Evolutionary conservation across 75 land plant genomes (phyloP).

Genomic region (Picea glauca): DNA sequence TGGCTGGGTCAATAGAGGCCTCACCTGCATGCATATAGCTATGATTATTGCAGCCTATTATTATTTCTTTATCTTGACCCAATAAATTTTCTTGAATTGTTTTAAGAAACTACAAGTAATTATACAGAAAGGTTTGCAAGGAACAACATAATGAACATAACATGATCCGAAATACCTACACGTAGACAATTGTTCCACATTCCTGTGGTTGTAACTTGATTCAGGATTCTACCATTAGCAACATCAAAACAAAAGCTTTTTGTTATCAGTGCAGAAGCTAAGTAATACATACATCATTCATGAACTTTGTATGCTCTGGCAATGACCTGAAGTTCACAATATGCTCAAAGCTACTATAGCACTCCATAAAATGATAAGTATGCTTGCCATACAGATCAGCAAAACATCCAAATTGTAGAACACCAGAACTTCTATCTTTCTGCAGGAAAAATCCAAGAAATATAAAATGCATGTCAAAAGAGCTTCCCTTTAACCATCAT

Average conservation of each 20-base stretch:
- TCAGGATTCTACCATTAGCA: background rate
- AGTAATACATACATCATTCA: constrained; percentile 27
- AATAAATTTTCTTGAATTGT: constrained; percentile 1
- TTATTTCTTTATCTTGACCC: background rate
- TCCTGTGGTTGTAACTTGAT: background rate
- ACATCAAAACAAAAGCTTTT: background rate
- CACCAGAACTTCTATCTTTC: constrained; percentile 27
- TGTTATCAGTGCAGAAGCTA: background rate
- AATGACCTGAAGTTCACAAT: constrained; percentile 34
- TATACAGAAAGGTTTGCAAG: background rate
- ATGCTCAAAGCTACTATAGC: constrained; percentile 26
- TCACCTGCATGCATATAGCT: constrained; percentile 27
- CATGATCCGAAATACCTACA: background rate
- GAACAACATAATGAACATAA: background rate
- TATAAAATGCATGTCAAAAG: background rate
- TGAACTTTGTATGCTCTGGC: constrained; percentile 32
- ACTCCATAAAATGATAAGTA: constrained; percentile 42
- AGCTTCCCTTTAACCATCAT: constrained; percentile 1
- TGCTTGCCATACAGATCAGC: constrained; percentile 34
- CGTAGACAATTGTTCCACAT: background rate
- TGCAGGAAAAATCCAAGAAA: constrained; percentile 7
- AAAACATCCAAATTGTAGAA: constrained; percentile 38
- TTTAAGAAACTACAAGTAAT: background rate
- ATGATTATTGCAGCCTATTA: background rate
- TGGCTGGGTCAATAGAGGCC: constrained; percentile 35